phyloP scores from a whole-genome alignment of 768 basidiomycete species.

The Rhodotorula diobovata region DNA sequence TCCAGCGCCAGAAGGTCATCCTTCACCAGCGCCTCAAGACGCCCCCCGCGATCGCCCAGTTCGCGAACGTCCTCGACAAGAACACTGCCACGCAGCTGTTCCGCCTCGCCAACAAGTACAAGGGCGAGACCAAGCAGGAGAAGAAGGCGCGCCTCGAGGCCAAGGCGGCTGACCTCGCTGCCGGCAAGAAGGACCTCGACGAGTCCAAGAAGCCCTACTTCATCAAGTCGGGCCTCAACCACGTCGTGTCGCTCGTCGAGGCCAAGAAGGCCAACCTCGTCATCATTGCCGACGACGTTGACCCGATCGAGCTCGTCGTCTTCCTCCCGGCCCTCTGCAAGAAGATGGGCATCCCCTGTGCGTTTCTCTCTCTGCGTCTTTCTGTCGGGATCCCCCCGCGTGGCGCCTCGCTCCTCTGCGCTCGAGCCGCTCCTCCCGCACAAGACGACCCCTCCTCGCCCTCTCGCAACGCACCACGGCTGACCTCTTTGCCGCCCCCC shows the following conservation, averaged over 20 bases:
- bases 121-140: constrained; percentile 89
- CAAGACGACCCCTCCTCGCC: too few species aligned
- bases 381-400: too few species aligned
- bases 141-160: constrained; percentile 87
- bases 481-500: too few species aligned
- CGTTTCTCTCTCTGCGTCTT: not conserved
- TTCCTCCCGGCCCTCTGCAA: constrained; percentile 97
- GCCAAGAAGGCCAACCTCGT: constrained; percentile 96
- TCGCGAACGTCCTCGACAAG: constrained; percentile 92
- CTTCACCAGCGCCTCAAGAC: constrained; percentile 96
- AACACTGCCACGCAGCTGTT: constrained; percentile 97
- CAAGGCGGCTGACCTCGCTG: constrained; percentile 69
- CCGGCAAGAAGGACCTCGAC: constrained; percentile 63
- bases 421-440: too few species aligned
- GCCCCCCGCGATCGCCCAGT: constrained; percentile 95
- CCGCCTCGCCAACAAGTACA: constrained; percentile 97
- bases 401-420: not conserved
- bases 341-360: constrained; percentile 90
- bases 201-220: constrained; percentile 91
- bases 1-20: constrained; percentile 98
- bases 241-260: constrained; percentile 89
- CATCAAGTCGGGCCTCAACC: constrained; percentile 96
- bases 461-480: too few species aligned
- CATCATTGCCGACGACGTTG: constrained; percentile 94
- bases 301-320: constrained; percentile 98